These are phyloP conservation scores for Pseudogymnoascus sp. DNA, from an alignment of 2,329 filamentous ascomycete species.

Conservation along the genomic window DNA sequence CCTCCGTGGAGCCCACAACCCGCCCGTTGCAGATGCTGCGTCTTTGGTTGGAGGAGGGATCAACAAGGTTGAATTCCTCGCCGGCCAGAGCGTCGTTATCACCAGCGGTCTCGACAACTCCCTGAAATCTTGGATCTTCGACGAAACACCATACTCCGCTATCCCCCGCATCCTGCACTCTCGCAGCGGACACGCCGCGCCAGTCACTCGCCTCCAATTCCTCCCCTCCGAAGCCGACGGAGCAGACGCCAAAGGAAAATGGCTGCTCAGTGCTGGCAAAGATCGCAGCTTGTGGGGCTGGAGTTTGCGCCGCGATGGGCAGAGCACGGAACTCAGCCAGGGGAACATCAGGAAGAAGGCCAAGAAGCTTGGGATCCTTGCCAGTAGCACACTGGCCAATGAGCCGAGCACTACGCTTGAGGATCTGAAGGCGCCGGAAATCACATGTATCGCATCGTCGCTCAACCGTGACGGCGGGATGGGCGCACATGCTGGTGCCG, in stretches of 20 bases:
- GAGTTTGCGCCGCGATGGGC: constrained; percentile 88
- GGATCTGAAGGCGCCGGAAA: constrained; percentile 79
- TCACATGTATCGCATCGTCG: constrained; percentile 84
- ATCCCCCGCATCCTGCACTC: constrained; percentile 78
- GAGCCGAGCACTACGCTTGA: constrained; percentile 59
- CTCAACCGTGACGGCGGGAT: constrained; percentile 93
- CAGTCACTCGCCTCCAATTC: constrained; percentile 75
- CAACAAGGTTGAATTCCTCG: constrained; percentile 79
- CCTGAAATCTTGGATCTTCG: constrained; percentile 93
- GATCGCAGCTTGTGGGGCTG: constrained; percentile 95
- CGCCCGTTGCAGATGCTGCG: constrained; percentile 46
- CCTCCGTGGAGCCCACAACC: constrained; percentile 79
- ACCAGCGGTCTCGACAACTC: constrained; percentile 91
- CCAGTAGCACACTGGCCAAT: constrained; percentile 45
- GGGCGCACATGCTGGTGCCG: constrained; percentile 69
- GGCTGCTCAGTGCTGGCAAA: constrained; percentile 80
- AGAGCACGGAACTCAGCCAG: constrained; percentile 89
- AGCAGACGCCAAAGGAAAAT: constrained; percentile 81
- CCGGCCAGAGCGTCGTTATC: constrained; percentile 80
- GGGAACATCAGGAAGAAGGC: constrained; percentile 81
- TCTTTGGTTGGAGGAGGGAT: constrained; percentile 63
- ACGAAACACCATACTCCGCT: constrained; percentile 81
- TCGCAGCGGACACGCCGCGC: constrained; percentile 79
- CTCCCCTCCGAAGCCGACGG: constrained; percentile 84
- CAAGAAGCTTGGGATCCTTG: constrained; percentile 72